A percentile compares a stretch with the other conserved stretches of the same genome.
Conservation (phyloP, 1,284 basidiomycete genomes). For the Rhodofomes roseus region DNA sequence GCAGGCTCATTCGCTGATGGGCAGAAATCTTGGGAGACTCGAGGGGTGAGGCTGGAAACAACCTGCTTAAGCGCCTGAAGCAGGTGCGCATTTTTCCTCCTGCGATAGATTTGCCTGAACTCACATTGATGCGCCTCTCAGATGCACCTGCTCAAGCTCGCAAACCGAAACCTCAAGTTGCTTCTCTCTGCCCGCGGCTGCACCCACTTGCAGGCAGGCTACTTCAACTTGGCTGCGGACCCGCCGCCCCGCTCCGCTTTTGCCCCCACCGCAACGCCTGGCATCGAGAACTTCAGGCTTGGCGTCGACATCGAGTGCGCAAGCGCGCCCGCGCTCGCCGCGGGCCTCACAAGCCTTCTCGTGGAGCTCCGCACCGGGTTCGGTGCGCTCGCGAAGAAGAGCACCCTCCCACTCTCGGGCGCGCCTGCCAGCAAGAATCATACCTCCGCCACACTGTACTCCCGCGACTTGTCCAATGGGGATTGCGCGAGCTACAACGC, state of each 20-base stretch:
- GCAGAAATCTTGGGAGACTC: slow-evolving; percentile 65
- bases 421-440: slow-evolving; percentile 65
- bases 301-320: slow-evolving; percentile 76
- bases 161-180: slow-evolving; percentile 46
- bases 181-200: slow-evolving; percentile 72
- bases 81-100: slow-evolving; percentile 49
- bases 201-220: slow-evolving; percentile 70
- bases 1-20: slow-evolving; percentile 85
- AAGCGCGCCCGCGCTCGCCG: slow-evolving; percentile 70
- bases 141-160: slow-evolving; percentile 67
- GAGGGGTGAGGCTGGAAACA: slow-evolving; percentile 63
- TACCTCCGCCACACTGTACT: slow-evolving; percentile 72
- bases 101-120: neutral
- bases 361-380: slow-evolving; percentile 62
- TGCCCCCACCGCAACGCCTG: slow-evolving; percentile 63
- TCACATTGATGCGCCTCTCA: slow-evolving; percentile 14
- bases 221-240: slow-evolving; percentile 61
- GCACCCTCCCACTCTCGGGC: slow-evolving; percentile 60
- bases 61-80: slow-evolving; percentile 86
- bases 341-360: slow-evolving; percentile 64
- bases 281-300: slow-evolving; percentile 85
- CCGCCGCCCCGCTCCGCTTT: slow-evolving; percentile 62
- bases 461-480: slow-evolving; percentile 64
- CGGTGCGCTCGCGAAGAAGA: slow-evolving; percentile 70
- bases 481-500: slow-evolving; percentile 83